A percentile compares a stretch with the other conserved stretches of the same genome.
phyloP scores from a whole-genome alignment of 2,329 filamentous ascomycete genomes.

The Alternaria tenuissima region DNA sequence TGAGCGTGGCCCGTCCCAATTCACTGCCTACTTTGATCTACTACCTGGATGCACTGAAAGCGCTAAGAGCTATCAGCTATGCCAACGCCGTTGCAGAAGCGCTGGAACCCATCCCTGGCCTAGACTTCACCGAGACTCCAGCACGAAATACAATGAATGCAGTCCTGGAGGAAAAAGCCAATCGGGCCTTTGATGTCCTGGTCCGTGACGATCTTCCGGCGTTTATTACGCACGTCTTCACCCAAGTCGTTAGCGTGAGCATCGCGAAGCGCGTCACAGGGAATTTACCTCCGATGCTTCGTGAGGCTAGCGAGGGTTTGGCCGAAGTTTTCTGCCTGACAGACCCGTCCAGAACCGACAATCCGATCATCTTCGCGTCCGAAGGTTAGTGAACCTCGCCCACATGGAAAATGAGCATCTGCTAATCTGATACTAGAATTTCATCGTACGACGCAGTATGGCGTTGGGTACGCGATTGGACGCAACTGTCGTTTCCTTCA shows the following conservation, averaged over 20 bases:
- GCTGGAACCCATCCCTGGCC: constrained; percentile 63
- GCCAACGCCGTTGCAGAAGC: constrained; percentile 72
- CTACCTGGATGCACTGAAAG: constrained; percentile 76
- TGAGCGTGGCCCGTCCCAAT: constrained; percentile 65
- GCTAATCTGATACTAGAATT: constrained; percentile 64
- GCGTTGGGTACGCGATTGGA: constrained; percentile 75
- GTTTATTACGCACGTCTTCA: constrained; percentile 74
- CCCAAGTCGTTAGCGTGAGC: constrained; percentile 73
- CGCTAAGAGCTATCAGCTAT: constrained; percentile 74
- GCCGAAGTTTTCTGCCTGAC: constrained; percentile 81
- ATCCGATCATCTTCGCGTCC: constrained; percentile 79
- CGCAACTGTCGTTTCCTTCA: constrained; percentile 82
- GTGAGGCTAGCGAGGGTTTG: constrained; percentile 75
- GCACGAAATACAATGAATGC: constrained; percentile 65
- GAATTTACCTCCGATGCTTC: constrained; percentile 68
- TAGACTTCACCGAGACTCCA: constrained; percentile 63
- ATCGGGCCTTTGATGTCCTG: constrained; percentile 70
- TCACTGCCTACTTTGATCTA: constrained; percentile 74
- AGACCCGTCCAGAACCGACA: constrained; percentile 75
- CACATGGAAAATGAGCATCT: neutral
- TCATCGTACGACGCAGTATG: constrained; percentile 77
- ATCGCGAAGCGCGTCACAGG: constrained; percentile 74
- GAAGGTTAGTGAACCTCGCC: constrained; percentile 62
- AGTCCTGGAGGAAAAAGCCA: constrained; percentile 68
- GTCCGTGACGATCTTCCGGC: constrained; percentile 74